Evolutionary conservation across 129 eudicot species (phyloP), one percentile per base, ranked within the genome.

Genomic region (Ambrosia trifida): DNA sequence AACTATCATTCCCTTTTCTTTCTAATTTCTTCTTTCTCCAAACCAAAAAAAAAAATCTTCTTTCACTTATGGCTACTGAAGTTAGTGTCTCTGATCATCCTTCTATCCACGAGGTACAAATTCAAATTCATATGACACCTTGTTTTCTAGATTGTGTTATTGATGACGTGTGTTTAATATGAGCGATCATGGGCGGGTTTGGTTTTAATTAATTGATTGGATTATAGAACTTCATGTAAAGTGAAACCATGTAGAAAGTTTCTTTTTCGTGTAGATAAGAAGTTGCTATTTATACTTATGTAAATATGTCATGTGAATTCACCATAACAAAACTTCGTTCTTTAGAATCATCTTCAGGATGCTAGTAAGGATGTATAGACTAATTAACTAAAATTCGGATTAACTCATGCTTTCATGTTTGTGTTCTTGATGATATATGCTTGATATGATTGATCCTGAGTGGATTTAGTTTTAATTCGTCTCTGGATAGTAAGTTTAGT

Each of bases 31-130:
- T 62, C 52, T 53, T 12, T 53, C 70, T 32, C 56, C 28, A 20
- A 36, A 68, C 58, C 33, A 11, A 47, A 69, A 12, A 11, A 47
- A 69, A 12, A 53, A 12, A 30, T 58, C 6, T 51, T 50, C 74
- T 54, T 78, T 73, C 74, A 61, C 75, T 73, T 72, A 90, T 90
- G 96, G 87, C 96, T 78, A 81, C 71, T 68, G 85, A 83, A 61
- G 81, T 71, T 82, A 80, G 53, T 75, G 79, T 72, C 40, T 70
- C 89, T 50, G 85, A 84, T 80, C 86, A 76, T 49, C 66, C 88
- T 74, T 64, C 66, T 50, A 17, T 60, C 35, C 52, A 80, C 31
- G 77, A 89, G 96, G 96, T 89, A 82, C 43, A 11, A 33, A 24
- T 65, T 65, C 2, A 31, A 24, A 72, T 50, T 70, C 59, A 7